A percentile compares a stretch with the other conserved stretches of the same genome.
phyloP scores from a whole-genome alignment of 2,329 filamentous ascomycete genomes.

The Amylocarpus encephaloides region DNA sequence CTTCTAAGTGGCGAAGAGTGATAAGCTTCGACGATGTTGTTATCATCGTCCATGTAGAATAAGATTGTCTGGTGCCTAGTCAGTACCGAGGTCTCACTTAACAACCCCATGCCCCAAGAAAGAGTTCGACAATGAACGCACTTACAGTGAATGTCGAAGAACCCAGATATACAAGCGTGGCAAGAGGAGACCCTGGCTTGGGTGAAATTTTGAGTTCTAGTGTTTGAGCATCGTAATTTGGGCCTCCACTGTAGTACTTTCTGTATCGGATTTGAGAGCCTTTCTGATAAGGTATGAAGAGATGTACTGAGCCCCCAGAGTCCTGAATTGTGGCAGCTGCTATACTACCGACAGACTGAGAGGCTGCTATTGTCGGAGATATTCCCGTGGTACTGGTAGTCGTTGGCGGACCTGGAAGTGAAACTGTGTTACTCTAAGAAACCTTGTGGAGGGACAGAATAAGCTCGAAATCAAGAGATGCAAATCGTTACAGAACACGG shows the following conservation, averaged over 20 bases:
- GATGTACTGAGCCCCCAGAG: not conserved
- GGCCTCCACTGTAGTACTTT: not conserved
- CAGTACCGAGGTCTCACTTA: not conserved
- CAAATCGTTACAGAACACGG: too few relatives aligned
- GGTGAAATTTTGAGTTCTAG: not conserved
- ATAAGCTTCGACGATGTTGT: not conserved
- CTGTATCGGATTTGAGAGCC: not conserved
- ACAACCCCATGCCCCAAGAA: not conserved
- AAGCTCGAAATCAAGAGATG: too few relatives aligned
- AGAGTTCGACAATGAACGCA: not conserved
- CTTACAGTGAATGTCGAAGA: not conserved
- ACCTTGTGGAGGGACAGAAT: too few relatives aligned
- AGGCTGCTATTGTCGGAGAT: not conserved
- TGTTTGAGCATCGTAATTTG: not conserved
- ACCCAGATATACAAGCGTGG: not conserved
- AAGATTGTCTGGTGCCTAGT: not conserved
- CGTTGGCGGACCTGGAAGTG: not conserved
- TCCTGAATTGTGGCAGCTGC: not conserved
- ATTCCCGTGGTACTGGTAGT: not conserved
- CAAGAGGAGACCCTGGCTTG: not conserved
- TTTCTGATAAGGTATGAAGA: not conserved
- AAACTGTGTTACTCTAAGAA: too few relatives aligned
- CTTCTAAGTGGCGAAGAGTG: not conserved
- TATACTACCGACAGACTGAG: not conserved
- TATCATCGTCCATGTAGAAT: not conserved